These are phyloP conservation scores for Lentinula lateritia DNA, from an alignment of 768 basidiomycete species.

Conservation along the genomic window DNA sequence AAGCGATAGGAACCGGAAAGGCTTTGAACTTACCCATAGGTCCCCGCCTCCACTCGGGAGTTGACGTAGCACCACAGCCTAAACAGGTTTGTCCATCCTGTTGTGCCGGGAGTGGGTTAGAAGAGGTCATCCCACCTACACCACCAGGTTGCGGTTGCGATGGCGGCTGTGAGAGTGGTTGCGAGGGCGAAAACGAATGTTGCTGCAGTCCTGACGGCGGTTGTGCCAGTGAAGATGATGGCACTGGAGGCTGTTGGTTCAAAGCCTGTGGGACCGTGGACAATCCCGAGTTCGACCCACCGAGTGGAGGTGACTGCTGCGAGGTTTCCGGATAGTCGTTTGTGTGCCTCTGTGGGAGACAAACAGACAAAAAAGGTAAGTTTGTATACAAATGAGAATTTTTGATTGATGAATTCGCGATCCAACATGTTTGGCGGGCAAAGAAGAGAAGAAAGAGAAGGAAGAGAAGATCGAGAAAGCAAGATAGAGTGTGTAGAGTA, in stretches of 20 bases:
- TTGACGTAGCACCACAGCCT: slow-evolving; percentile 78
- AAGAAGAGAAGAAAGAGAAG: neutral
- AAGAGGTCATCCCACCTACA: slow-evolving; percentile 3
- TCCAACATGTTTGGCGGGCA: neutral
- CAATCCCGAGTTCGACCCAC: neutral
- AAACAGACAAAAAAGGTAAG: slow-evolving; percentile 2
- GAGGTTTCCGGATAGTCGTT: neutral
- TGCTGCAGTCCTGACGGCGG: neutral
- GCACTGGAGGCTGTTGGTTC: neutral
- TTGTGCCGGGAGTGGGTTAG: neutral
- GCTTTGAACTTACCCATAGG: slow-evolving; percentile 58
- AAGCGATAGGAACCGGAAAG: neutral
- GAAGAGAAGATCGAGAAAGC: neutral
- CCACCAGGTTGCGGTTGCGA: neutral
- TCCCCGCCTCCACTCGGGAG: slow-evolving; percentile 83
- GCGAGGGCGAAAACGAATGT: neutral
- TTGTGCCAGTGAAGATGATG: neutral
- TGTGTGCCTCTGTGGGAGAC: neutral
- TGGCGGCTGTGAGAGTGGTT: neutral
- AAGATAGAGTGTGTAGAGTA: slow-evolving; percentile 4
- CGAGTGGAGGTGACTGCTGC: neutral
- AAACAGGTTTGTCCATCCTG: slow-evolving; percentile 71
- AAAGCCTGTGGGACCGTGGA: neutral
- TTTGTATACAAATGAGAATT: neutral
- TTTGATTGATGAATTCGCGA: neutral